Evolutionary conservation across 768 basidiomycete species (phyloP), one percentile per base, ranked within the genome.

Genomic region (Gloeopeniophorella convolvens): DNA sequence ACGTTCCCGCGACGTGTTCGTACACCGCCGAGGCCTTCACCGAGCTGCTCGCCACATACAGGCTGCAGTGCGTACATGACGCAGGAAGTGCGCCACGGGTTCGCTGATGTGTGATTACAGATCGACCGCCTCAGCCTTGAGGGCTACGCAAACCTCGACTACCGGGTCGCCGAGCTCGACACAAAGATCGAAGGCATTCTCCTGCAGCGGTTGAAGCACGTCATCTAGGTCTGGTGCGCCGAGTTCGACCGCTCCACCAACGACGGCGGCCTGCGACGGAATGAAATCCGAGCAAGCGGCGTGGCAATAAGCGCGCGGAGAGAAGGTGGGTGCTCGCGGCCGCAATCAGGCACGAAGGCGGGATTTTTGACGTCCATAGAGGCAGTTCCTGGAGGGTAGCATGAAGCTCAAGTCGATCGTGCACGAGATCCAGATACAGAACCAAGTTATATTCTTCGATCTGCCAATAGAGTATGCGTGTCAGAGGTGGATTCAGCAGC

Each of bases 361-460:
- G 10, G 16, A 18, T 8, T 6, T 43, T 31, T 34, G 30, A 21
- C 8, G 13, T 23, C 40, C 15, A 13, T 27, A n/a, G 5, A 5
- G 11, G 9, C 58, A 90, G 88, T 76, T 79, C 63, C 59, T 83
- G 60, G 89, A 91, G 60, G 78, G 78, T 12, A 76, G 77, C 53
- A 81, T 94, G 77, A 73, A 75, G 2, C 66, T 97, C 57, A 84
- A 88, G 59, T 89, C 92, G 0, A 85, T 96, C 50, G 76, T 95
- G 6, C 94, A 98, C 66, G 95, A 98, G 65, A 89, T 98, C 56
- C 80, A 93, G 68, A 97, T 98, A 77, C 89, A 94, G 63, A 96
- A 99, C 64, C 96, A 99, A 65, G 91, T 97, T 56, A 97, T 99
- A 66, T 98, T 96, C 72, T 74, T 98, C 44, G 95, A 98, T 65